A percentile compares a stretch with the other conserved stretches of the same genome.
Evolutionary conservation across 305 asterid species (phyloP).

Genomic region (Plantago lanceolata): DNA sequence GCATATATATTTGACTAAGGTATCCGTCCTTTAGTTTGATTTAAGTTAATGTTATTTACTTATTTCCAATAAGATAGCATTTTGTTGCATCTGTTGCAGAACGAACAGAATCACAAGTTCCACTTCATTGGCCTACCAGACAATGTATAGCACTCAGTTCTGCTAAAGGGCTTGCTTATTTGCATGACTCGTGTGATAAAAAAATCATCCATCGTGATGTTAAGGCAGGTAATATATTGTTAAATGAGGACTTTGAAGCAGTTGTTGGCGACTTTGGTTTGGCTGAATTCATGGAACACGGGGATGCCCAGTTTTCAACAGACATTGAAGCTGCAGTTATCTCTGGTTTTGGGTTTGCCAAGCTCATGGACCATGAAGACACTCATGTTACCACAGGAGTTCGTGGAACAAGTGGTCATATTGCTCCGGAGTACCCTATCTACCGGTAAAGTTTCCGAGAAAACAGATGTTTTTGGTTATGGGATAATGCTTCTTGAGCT

Average conservation of each 20-base stretch:
- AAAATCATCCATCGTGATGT: background rate
- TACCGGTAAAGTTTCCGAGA: background rate
- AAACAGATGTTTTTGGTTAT: constrained; percentile 1
- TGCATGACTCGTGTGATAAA: background rate
- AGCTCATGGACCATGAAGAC: background rate
- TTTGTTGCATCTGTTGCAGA: no score
- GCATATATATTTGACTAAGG: no score
- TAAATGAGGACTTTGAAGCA: background rate
- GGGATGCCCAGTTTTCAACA: no score
- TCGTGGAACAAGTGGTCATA: background rate
- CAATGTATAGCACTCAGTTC: no score
- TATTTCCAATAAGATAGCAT: no score
- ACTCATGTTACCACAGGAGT: background rate
- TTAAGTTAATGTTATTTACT: no score
- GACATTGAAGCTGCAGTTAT: background rate
- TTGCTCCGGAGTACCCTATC: background rate
- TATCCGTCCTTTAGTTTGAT: no score
- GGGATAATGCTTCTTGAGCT: constrained; percentile 11
- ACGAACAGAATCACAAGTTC: no score
- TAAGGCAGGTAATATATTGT: constrained; percentile 1
- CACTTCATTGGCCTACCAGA: no score
- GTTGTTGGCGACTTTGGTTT: no score
- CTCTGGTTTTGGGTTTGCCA: background rate
- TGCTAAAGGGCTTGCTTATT: background rate
- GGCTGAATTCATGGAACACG: no score